phyloP scores from a whole-genome alignment of 441 rosid genomes.

The Brassica hybrid region DNA sequence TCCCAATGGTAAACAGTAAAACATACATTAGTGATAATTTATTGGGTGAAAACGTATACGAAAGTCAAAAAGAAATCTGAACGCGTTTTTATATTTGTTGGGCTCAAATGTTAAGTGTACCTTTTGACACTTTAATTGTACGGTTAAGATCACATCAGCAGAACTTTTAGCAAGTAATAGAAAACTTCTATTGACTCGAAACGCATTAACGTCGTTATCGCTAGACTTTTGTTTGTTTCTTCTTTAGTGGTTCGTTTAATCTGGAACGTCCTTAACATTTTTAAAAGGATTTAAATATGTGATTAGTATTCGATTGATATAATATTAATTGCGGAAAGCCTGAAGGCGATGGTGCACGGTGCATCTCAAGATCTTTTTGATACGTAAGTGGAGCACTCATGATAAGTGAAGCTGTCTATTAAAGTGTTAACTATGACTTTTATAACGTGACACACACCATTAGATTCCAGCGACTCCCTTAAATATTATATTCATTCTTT shows the following conservation, averaged over 20 bases:
- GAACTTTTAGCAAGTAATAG: conserved; percentile 17
- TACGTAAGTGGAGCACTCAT: conserved; percentile 50
- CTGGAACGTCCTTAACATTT: conserved; percentile 38
- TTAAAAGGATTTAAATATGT: not conserved
- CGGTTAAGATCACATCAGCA: conserved; percentile 36
- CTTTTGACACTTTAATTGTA: conserved; percentile 29
- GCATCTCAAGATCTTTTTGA: conserved; percentile 34
- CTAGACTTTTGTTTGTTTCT: conserved; percentile 22
- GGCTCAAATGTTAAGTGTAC: conserved; percentile 37
- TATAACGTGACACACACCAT: conserved; percentile 32
- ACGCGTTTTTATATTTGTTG: conserved; percentile 29
- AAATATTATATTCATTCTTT: not conserved
- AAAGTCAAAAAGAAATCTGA: conserved; percentile 37
- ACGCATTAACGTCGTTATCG: conserved; percentile 42
- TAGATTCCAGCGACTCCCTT: conserved; percentile 37
- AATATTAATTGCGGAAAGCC: conserved; percentile 27
- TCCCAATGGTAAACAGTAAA: conserved; percentile 4
- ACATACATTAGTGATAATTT: conserved; percentile 3
- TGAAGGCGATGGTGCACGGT: conserved; percentile 15
- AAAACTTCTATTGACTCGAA: conserved; percentile 23
- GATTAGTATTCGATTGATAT: conserved; percentile 7
- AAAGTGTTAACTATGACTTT: conserved; percentile 18
- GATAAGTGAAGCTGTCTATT: conserved; percentile 45
- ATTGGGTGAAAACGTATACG: not conserved
- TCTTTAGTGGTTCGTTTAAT: conserved; percentile 34